phyloP scores from a whole-genome alignment of 129 eudicot genomes.

The Pittosporum tobira region DNA sequence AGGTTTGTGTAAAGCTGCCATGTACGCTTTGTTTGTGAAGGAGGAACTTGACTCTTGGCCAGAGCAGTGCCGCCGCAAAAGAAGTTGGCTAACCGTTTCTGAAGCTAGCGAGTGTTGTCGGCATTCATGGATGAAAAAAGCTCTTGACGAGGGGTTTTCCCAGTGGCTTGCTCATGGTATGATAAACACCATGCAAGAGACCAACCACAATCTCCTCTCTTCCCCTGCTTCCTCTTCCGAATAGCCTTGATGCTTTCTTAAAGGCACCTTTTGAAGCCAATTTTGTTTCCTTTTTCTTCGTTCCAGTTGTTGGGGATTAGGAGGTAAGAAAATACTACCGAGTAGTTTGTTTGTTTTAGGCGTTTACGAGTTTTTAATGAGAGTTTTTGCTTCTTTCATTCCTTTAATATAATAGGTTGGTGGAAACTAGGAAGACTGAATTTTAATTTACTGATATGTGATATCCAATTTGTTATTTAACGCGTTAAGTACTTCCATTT shows the following conservation, averaged over 20 bases:
- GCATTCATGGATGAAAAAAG: slow-evolving; percentile 77
- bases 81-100: slow-evolving; percentile 75
- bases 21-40: slow-evolving; percentile 79
- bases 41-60: slow-evolving; percentile 93
- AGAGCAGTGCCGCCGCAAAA: slow-evolving; percentile 60
- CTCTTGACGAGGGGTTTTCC: slow-evolving; percentile 58
- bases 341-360: neutral
- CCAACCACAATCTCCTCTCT: too few relatives aligned
- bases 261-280: neutral
- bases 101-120: slow-evolving; percentile 74
- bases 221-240: too few relatives aligned
- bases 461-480: too few relatives aligned
- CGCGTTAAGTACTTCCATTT: too few relatives aligned
- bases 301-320: neutral
- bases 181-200: slow-evolving; percentile 38
- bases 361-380: neutral
- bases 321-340: neutral
- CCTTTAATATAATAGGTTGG: too few relatives aligned
- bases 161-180: slow-evolving; percentile 55
- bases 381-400: too few relatives aligned
- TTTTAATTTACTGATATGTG: too few relatives aligned
- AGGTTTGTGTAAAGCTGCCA: slow-evolving; percentile 86
- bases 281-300: neutral
- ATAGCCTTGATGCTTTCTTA: too few relatives aligned
- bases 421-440: too few relatives aligned